Evolutionary conservation across 2,329 filamentous ascomycete species (phyloP).

Genomic region (Colletotrichum godetiae): DNA sequence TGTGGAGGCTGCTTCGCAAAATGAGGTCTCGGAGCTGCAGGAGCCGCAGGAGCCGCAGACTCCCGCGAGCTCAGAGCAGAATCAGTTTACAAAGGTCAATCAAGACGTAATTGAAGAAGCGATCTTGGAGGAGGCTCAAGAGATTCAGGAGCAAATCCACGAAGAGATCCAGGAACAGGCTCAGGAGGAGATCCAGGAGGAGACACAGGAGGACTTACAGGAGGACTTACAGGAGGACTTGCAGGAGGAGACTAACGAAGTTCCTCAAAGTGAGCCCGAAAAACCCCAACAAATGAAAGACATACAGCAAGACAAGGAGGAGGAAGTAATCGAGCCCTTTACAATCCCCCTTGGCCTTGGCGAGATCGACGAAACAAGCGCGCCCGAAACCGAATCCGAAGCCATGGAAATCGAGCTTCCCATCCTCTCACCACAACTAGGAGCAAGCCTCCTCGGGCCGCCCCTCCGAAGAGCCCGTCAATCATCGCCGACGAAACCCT

Average conservation of each 20-base stretch:
- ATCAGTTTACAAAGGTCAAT: background rate
- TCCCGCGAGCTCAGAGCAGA: background rate
- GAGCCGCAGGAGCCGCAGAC: background rate
- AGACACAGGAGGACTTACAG: background rate
- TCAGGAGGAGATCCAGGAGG: background rate
- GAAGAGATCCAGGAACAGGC: too few species aligned
- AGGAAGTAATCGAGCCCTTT: slow-evolving; percentile 5
- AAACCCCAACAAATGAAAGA: background rate
- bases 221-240: too few species aligned
- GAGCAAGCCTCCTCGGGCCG: background rate
- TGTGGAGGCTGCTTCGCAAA: background rate
- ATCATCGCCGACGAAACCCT: background rate
- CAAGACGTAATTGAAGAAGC: background rate
- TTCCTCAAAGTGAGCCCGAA: background rate
- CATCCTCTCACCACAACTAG: background rate
- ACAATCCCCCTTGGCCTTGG: slow-evolving; percentile 13
- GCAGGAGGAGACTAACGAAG: too few species aligned
- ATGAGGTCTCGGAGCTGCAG: background rate
- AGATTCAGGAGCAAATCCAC: background rate
- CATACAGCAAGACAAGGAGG: background rate
- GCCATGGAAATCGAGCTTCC: slow-evolving; percentile 10
- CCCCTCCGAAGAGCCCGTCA: background rate
- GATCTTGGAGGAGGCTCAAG: background rate
- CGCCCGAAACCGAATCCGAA: background rate
- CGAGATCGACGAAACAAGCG: background rate